Base-by-base conservation (phyloP, 129 eudicot genomes). In the Rutidosis leptorrhynchoides region DNA sequence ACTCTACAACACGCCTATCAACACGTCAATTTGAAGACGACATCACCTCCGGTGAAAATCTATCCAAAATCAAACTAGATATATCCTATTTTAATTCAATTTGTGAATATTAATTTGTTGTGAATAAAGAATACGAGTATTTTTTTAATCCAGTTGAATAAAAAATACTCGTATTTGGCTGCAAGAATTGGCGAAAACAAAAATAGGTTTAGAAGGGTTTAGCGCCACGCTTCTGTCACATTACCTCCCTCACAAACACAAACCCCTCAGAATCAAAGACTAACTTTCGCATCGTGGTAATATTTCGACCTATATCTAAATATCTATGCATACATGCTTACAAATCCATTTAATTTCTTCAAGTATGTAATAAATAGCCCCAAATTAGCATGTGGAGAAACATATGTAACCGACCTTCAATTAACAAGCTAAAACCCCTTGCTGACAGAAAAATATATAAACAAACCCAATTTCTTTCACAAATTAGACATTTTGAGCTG, bases 311-410 rank as follows among this genome's bases (percentile, higher is more conserved):
- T 16, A 35, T 69, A 55, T n/a, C 15, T 14, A 19, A 29, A 4
- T 69, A 45, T 25, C 20, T 69, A 4, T 62, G 62, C 64, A 17
- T n/a, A 48, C 9, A 64, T 65, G 65, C 9, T 28, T 43, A 48
- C 15, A 26, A 49, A 49, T 48, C 67, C 68, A 67, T 49, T 55
- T 22, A 29, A 30, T 52, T 22, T 52, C 77, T 25, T 8, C 28
- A n/a, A 21, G 2, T 15, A 0, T 58, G 55, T 7, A 9, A 27
- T 52, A 25, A n/a, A 68, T 37, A 55, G 9, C 56, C 16, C 23
- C 70, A 78, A 67, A 64, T 42, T 65, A 74, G 60, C 37, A 90
- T 87, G 97, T 84, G 92, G 97, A 90, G 88, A 74, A 80, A 56
- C 62, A 22, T 82, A 16, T 59, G 72, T 40, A 87, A 74, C 29